These are phyloP conservation scores for Aspergillus novofumigatus DNA, from an alignment of 2,329 filamentous ascomycete genomes.

Conservation along the genomic window DNA sequence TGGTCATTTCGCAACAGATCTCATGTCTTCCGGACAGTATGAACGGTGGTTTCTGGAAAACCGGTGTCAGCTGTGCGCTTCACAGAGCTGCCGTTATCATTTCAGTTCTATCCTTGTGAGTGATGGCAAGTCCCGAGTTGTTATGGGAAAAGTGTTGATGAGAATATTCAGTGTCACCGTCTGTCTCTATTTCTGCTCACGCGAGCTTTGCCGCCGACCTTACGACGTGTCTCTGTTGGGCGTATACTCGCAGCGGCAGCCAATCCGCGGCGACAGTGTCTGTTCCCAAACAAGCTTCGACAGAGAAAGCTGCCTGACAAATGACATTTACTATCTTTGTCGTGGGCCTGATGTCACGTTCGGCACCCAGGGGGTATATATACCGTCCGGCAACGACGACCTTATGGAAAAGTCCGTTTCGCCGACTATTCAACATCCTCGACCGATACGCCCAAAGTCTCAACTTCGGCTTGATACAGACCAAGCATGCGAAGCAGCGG, in stretches of 20 bases:
- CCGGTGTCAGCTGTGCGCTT: conserved; percentile 34
- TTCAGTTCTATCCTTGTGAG: conserved; percentile 34
- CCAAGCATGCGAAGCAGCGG: conserved; percentile 23
- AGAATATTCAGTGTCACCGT: conserved; percentile 25
- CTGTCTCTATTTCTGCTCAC: conserved; percentile 35
- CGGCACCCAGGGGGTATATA: conserved; percentile 20
- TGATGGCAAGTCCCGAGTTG: neutral
- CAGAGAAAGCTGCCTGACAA: conserved; percentile 34
- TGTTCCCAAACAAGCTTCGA: conserved; percentile 32
- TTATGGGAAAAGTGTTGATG: neutral
- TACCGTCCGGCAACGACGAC: conserved; percentile 15
- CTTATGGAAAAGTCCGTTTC: conserved; percentile 24
- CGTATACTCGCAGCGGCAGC: conserved; percentile 24
- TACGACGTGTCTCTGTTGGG: conserved; percentile 37
- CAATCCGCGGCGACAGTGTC: conserved; percentile 26
- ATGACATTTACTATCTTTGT: conserved; percentile 36
- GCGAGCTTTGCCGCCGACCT: conserved; percentile 34
- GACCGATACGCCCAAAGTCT: conserved; percentile 25
- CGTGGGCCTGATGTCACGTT: conserved; percentile 32
- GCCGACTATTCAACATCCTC: conserved; percentile 30
- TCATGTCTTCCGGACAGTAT: conserved; percentile 28
- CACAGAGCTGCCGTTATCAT: conserved; percentile 33
- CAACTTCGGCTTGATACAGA: conserved; percentile 29
- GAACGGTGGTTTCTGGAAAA: conserved; percentile 29
- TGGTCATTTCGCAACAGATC: conserved; percentile 33